phyloP scores from a whole-genome alignment of 2,329 filamentous ascomycete species.

The Xylaria sp. region DNA sequence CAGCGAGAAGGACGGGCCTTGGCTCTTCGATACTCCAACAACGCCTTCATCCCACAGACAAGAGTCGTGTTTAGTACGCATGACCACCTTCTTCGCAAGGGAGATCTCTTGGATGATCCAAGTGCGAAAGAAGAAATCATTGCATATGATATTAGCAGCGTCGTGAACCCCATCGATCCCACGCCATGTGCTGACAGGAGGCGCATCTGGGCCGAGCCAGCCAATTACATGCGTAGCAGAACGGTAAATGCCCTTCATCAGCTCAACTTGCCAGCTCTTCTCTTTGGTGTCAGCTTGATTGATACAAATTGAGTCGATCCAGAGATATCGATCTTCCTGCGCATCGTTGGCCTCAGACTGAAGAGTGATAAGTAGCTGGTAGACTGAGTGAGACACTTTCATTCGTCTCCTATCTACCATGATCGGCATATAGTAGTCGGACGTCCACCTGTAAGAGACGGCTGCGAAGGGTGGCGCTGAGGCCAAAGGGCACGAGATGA shows the following conservation, averaged over 20 bases:
- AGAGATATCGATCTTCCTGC: neutral
- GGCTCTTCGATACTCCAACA: neutral
- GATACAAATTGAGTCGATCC: conserved; percentile 23
- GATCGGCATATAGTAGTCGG: neutral
- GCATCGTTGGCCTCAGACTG: neutral
- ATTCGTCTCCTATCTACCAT: neutral
- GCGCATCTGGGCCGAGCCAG: conserved; percentile 23
- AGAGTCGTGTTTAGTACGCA: neutral
- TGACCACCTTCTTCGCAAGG: neutral
- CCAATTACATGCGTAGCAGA: conserved; percentile 9
- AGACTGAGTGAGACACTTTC: neutral
- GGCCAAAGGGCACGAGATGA: neutral
- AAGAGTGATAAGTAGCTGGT: neutral
- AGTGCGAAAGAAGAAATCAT: conserved; percentile 15
- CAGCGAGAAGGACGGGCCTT: neutral
- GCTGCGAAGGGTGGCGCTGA: neutral
- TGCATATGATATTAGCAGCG: conserved; percentile 16
- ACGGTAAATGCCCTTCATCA: conserved; percentile 22
- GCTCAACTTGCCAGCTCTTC: conserved; percentile 18
- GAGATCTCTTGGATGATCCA: conserved; percentile 24
- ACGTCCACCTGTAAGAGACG: neutral
- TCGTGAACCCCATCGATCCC: conserved; percentile 1
- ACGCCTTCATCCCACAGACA: neutral
- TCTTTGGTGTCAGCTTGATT: conserved; percentile 17
- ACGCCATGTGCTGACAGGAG: conserved; percentile 1